Percentiles rank a stretch among this genome's conserved stretches.
Evolutionary conservation across 1,139 yeast species (phyloP).

Genomic region (Suhomyces coccinellae): DNA sequence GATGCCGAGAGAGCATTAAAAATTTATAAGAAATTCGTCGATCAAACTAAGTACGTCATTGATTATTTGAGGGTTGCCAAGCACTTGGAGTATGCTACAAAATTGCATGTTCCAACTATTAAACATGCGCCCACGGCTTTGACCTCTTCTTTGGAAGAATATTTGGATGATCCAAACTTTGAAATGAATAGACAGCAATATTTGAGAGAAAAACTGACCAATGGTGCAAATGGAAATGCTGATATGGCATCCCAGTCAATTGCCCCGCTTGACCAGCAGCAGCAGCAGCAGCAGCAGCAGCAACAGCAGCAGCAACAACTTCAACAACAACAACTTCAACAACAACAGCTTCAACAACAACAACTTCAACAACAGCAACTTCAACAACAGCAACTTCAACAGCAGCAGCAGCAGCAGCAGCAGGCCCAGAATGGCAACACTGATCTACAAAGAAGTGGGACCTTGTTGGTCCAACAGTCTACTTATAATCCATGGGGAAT

Average conservation of each 20-base stretch:
- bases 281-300: conserved; percentile 24
- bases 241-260: neutral
- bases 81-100: conserved; percentile 81
- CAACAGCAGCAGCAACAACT: conserved; percentile 15
- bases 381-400: conserved; percentile 8
- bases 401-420: conserved; percentile 5
- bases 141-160: conserved; percentile 83
- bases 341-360: conserved; percentile 8
- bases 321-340: conserved; percentile 8
- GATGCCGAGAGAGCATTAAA: conserved; percentile 88
- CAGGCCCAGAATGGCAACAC: conserved; percentile 1
- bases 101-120: conserved; percentile 89
- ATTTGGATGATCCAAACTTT: conserved; percentile 81
- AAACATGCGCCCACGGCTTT: conserved; percentile 96
- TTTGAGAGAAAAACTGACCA: conserved; percentile 53
- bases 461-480: conserved; percentile 44
- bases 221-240: conserved; percentile 15
- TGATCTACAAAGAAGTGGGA: conserved; percentile 25
- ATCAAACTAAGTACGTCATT: conserved; percentile 84
- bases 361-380: conserved; percentile 20
- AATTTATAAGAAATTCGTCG: conserved; percentile 82
- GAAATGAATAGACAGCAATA: conserved; percentile 79
- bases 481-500: conserved; percentile 49
- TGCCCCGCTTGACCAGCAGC: conserved; percentile 2
- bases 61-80: conserved; percentile 87